phyloP scores from a whole-genome alignment of 75 land plant genomes.

The Cunninghamia lanceolata region DNA sequence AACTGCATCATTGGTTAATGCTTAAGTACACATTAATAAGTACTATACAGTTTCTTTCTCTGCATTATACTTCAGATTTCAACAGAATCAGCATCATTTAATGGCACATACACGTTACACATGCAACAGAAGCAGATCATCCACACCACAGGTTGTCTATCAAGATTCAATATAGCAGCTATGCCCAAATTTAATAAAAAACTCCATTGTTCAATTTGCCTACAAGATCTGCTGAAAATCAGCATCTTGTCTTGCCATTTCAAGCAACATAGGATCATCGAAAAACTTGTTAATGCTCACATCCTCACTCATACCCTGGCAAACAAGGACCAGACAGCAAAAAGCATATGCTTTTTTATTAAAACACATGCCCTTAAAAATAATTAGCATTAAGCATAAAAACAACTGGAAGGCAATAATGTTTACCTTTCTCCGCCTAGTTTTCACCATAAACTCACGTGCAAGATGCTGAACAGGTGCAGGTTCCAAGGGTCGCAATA shows the following conservation, averaged over 20 bases:
- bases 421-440: constrained; percentile 89
- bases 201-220: background rate
- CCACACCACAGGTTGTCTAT: background rate
- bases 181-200: background rate
- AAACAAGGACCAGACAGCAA: background rate
- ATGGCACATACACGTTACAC: background rate
- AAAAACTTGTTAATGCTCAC: constrained; percentile 82
- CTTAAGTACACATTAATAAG: background rate
- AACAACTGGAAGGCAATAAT: background rate
- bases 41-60: background rate
- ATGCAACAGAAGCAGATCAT: background rate
- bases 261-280: too few relatives aligned
- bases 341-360: background rate
- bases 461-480: constrained; percentile 97
- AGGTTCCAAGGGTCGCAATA: constrained; percentile 93
- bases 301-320: constrained; percentile 99
- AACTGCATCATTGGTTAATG: background rate
- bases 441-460: constrained; percentile 99
- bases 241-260: constrained; percentile 77
- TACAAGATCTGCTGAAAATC: constrained; percentile 76
- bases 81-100: background rate
- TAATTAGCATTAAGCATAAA: background rate
- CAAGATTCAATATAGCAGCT: background rate
- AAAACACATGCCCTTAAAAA: constrained; percentile 1
- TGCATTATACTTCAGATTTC: too few relatives aligned